These are phyloP conservation scores for Cyclocybe cylindracea DNA, from an alignment of 768 basidiomycete genomes.

Conservation along the genomic window DNA sequence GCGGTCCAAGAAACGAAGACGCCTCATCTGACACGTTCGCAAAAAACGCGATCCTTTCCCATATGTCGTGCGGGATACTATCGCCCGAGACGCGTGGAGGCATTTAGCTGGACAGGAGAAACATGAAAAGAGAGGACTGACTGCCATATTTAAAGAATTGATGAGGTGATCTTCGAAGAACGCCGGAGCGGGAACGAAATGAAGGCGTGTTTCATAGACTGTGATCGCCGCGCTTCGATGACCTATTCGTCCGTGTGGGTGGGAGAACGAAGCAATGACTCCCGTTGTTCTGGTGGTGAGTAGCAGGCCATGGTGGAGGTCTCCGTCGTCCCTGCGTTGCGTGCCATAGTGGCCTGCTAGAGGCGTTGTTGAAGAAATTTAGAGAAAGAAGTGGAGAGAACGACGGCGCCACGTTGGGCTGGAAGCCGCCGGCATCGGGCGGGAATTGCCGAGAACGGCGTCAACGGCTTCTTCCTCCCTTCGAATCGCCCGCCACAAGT, in stretches of 20 bases:
- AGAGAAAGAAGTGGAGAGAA: no score
- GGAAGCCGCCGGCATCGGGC: no score
- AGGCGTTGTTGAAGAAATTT: no score
- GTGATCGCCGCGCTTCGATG: slow-evolving; percentile 32
- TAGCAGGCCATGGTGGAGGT: no score
- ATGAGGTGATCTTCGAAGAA: slow-evolving; percentile 9
- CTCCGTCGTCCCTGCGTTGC: no score
- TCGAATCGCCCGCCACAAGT: no score
- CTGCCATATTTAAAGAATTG: slow-evolving; percentile 16
- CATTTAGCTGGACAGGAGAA: slow-evolving; percentile 15
- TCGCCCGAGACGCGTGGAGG: slow-evolving; percentile 15
- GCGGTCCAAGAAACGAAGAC: slow-evolving; percentile 40
- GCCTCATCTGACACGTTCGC: slow-evolving; percentile 29
- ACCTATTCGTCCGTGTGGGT: slow-evolving; percentile 10
- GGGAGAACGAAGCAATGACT: neutral
- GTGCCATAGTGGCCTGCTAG: no score
- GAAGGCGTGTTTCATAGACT: slow-evolving; percentile 11
- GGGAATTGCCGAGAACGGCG: no score
- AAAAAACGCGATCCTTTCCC: slow-evolving; percentile 46
- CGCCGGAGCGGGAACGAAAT: slow-evolving; percentile 11
- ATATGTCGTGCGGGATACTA: slow-evolving; percentile 25
- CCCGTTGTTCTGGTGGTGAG: neutral
- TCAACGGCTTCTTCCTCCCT: no score
- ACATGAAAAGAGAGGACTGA: slow-evolving; percentile 3
- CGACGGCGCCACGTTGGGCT: no score